These are phyloP conservation scores for Phytophthora sp. DNA, from an alignment of 352 stramenopile species.

Conservation along the genomic window DNA sequence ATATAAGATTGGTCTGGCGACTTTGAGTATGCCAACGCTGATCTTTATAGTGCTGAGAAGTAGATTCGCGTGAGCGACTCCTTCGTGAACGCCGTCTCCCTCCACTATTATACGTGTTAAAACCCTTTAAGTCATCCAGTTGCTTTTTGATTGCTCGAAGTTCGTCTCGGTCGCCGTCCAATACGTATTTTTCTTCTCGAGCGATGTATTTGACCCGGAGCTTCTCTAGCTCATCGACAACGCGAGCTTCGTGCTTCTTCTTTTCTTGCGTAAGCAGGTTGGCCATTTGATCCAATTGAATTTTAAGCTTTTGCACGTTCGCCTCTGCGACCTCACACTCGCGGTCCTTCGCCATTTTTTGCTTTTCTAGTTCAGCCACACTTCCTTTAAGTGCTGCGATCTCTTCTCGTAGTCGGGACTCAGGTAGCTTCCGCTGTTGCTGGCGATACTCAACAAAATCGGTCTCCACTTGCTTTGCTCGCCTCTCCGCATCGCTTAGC, in stretches of 20 bases:
- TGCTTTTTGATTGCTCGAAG: constrained; percentile 84
- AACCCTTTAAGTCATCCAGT: constrained; percentile 69
- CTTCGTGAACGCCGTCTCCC: constrained; percentile 1
- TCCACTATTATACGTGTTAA: constrained; percentile 31
- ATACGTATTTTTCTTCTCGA: constrained; percentile 78
- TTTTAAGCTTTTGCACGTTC: constrained; percentile 45
- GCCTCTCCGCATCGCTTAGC: constrained; percentile 50
- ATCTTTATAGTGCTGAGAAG: constrained; percentile 8
- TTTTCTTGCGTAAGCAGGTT: constrained; percentile 65
- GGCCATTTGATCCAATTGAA: constrained; percentile 66
- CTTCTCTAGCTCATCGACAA: constrained; percentile 78
- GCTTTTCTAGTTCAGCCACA: constrained; percentile 67
- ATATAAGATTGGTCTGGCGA: constrained; percentile 7
- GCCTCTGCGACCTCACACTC: constrained; percentile 46
- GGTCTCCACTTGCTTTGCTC: constrained; percentile 58
- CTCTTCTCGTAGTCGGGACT: constrained; percentile 73
- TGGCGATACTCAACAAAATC: constrained; percentile 76
- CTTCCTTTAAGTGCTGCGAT: constrained; percentile 62
- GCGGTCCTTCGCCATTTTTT: constrained; percentile 48
- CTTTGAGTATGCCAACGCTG: constrained; percentile 17
- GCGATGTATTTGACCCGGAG: constrained; percentile 82
- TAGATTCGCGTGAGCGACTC: constrained; percentile 3
- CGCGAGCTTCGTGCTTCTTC: constrained; percentile 67
- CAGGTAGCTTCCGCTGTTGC: constrained; percentile 78
- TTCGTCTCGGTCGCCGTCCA: constrained; percentile 83